A percentile compares a stretch with the other conserved stretches of the same genome.
phyloP scores from a whole-genome alignment of 1,284 basidiomycete genomes.

The Trametes pubescens region DNA sequence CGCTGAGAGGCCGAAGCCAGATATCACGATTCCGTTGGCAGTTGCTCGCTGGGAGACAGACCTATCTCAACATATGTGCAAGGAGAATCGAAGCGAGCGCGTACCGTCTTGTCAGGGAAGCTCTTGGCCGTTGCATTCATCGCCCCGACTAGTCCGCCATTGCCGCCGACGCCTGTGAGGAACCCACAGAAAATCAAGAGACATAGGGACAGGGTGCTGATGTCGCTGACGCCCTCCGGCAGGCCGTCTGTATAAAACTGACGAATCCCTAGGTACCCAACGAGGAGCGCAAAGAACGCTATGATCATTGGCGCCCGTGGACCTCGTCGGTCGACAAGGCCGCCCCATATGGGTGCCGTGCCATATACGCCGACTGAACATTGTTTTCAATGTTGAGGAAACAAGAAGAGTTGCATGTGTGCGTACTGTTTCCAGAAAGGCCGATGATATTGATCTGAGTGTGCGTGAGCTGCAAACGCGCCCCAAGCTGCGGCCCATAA shows the following conservation, averaged over 20 bases:
- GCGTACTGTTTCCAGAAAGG: conserved; percentile 69
- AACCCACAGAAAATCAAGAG: conserved; percentile 58
- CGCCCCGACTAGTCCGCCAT: conserved; percentile 60
- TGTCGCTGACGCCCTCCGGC: conserved; percentile 35
- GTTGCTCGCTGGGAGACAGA: conserved; percentile 63
- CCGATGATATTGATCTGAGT: conserved; percentile 82
- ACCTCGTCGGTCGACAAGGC: conserved; percentile 70
- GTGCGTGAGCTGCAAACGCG: conserved; percentile 73
- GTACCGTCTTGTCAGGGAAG: conserved; percentile 60
- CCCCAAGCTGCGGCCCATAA: conserved; percentile 82
- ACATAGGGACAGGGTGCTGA: conserved; percentile 43
- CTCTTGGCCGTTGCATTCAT: conserved; percentile 75
- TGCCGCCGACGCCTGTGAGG: conserved; percentile 70
- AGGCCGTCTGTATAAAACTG: conserved; percentile 65
- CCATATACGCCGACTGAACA: conserved; percentile 64
- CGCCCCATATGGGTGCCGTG: conserved; percentile 73
- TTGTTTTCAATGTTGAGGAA: not conserved
- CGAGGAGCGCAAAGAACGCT: conserved; percentile 60
- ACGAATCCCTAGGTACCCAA: conserved; percentile 74
- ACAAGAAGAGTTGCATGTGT: conserved; percentile 5
- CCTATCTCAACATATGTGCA: not conserved
- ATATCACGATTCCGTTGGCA: conserved; percentile 76
- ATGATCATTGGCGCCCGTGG: conserved; percentile 59
- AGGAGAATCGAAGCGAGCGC: conserved; percentile 32
- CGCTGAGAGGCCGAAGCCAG: conserved; percentile 86